Conservation (phyloP, 1,139 yeast genomes). For the Scheffersomyces illinoinensis region DNA sequence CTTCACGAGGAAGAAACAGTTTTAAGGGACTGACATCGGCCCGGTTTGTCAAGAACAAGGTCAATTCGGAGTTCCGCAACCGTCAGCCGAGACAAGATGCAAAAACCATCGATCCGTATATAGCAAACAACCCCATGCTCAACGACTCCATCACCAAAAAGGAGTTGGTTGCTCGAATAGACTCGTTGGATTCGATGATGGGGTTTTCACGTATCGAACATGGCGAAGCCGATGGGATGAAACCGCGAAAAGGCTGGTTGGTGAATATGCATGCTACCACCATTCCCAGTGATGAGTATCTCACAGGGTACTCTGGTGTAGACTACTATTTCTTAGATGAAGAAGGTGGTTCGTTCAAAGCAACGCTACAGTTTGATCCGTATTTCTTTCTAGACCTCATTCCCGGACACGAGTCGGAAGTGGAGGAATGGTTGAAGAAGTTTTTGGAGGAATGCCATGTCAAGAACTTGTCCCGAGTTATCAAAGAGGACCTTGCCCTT, state of each 20-base stretch:
- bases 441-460: slow-evolving; percentile 59
- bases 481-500: slow-evolving; percentile 75
- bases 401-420: slow-evolving; percentile 71
- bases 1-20: slow-evolving; percentile 5
- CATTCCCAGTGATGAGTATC: slow-evolving; percentile 52
- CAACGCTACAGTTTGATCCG: slow-evolving; percentile 82
- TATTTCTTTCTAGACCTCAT: slow-evolving; percentile 77
- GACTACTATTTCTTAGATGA: slow-evolving; percentile 96
- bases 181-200: slow-evolving; percentile 71
- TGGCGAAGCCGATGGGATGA: slow-evolving; percentile 50
- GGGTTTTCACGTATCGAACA: slow-evolving; percentile 80
- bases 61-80: slow-evolving; percentile 17
- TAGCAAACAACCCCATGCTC: slow-evolving; percentile 41
- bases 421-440: slow-evolving; percentile 80
- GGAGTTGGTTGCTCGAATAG: slow-evolving; percentile 55
- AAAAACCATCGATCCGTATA: slow-evolving; percentile 22
- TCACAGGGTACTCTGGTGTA: slow-evolving; percentile 70
- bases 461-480: slow-evolving; percentile 54
- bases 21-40: slow-evolving; percentile 57
- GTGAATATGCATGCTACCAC: slow-evolving; percentile 81
- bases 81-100: slow-evolving; percentile 8
- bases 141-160: slow-evolving; percentile 38
- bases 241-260: slow-evolving; percentile 82
- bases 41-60: slow-evolving; percentile 51
- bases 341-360: slow-evolving; percentile 94